Base-by-base conservation (phyloP, 805 yeast species). In the Starmerella sp. region DNA sequence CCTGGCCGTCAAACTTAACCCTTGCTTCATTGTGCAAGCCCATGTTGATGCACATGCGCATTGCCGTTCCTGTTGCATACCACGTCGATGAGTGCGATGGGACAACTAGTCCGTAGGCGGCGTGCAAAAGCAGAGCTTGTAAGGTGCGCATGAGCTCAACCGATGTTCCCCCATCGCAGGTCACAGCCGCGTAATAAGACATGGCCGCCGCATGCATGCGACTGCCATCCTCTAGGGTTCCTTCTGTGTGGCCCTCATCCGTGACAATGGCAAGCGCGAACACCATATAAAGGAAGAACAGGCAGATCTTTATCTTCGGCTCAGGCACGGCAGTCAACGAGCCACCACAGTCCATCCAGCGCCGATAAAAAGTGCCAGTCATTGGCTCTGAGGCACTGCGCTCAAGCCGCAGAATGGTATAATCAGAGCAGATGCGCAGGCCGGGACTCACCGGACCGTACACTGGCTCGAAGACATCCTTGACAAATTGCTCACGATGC, bases 31-130 rank as follows among this genome's bases (percentile, higher is more conserved):
- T 79, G 67, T 89, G 96, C 7, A 89, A 72, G 1, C 95, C 96
- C 57, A 89, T 68, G 67, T 89, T 96, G 32, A 88, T 86, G 62
- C 91, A 82, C 50, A 86, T 68, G 57, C 96, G 75, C 50, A 87
- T 68, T 0, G 91, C 89, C 1, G 86, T 79, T 0, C 96, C 96
- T 59, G 86, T 71, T 4, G 85, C 80, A 66, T 86, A 86, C 97
- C 97, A 89, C n/a, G 86, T 87, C 4, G 95, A 93, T 0, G 96
- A 95, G 13, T 79, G 79, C 0, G 91, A 82, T 0, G 96, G 96
- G 55, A 95, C 75, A 95, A 89, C 87, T 36, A 84, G 75, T 0
- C 95, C 80, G 65, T 84, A 89, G 5, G 83, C 65, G 0, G 91
- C 80, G 43, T 85, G 69, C 13, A 86, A 71, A 15, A 89, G 66